Evolutionary conservation across 768 basidiomycete species (phyloP).

Genomic region (Pleurotus eryngii): DNA sequence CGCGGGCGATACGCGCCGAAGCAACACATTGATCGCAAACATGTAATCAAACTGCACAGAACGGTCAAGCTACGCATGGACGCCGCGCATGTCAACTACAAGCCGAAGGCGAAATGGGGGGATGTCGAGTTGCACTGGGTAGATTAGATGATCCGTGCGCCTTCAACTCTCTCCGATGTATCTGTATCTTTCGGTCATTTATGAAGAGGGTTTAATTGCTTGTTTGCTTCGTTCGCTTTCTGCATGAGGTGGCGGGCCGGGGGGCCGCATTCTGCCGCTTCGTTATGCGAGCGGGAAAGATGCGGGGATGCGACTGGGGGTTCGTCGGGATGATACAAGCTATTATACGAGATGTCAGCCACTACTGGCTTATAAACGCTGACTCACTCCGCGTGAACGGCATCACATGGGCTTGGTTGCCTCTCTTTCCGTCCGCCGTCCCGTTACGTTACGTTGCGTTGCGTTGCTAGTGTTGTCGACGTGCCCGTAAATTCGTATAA

Average conservation of each 20-base stretch:
- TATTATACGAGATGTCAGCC: not conserved
- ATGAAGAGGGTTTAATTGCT: too few species aligned
- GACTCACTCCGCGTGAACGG: not conserved
- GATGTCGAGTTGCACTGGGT: slow-evolving; percentile 12
- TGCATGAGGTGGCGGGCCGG: too few species aligned
- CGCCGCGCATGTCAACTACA: slow-evolving; percentile 20
- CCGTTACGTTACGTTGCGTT: not conserved
- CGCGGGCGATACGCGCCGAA: slow-evolving; percentile 1
- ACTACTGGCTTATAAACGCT: not conserved
- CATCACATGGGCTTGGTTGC: not conserved
- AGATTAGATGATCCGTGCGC: slow-evolving; percentile 17
- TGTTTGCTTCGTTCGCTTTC: too few species aligned
- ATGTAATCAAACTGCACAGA: slow-evolving; percentile 18
- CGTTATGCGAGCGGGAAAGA: not conserved
- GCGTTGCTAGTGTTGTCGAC: not conserved
- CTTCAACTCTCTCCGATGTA: too few species aligned
- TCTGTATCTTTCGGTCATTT: too few species aligned
- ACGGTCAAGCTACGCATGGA: slow-evolving; percentile 22
- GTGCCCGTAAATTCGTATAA: too few species aligned
- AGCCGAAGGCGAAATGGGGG: slow-evolving; percentile 23
- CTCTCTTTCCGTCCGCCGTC: not conserved
- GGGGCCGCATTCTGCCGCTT: not conserved
- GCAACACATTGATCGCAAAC: not conserved
- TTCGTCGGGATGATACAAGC: not conserved
- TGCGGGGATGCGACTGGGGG: not conserved